Conservation (phyloP, 2,329 filamentous ascomycete species). For the Fonsecaea erecta region DNA sequence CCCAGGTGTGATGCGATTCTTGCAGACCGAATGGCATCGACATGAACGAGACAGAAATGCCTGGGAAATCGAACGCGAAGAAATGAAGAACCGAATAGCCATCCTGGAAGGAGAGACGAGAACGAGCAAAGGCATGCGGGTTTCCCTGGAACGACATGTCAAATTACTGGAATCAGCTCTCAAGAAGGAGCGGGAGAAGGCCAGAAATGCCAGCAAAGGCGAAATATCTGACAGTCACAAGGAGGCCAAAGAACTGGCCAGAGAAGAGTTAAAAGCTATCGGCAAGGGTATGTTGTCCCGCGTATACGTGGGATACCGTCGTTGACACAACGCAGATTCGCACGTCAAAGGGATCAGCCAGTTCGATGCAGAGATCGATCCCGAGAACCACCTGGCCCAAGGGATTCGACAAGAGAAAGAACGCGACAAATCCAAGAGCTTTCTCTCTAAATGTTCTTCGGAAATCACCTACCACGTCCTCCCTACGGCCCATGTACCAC, state of each 20-base stretch:
- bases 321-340: slow-evolving; percentile 28
- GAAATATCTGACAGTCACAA: slow-evolving; percentile 57
- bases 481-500: slow-evolving; percentile 65
- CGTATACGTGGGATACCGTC: not conserved
- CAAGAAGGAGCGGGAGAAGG: slow-evolving; percentile 77
- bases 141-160: slow-evolving; percentile 88
- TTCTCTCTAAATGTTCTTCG: slow-evolving; percentile 68
- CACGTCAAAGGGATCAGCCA: slow-evolving; percentile 46
- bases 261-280: slow-evolving; percentile 49
- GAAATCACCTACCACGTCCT: slow-evolving; percentile 71
- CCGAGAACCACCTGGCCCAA: slow-evolving; percentile 49
- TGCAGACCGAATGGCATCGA: slow-evolving; percentile 98
- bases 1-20: slow-evolving; percentile 94
- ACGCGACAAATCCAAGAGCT: slow-evolving; percentile 66
- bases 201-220: slow-evolving; percentile 58
- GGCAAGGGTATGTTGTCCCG: slow-evolving; percentile 42
- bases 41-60: slow-evolving; percentile 97
- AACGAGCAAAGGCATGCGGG: slow-evolving; percentile 84
- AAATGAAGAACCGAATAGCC: slow-evolving; percentile 98
- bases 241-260: slow-evolving; percentile 52
- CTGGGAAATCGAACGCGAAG: slow-evolving; percentile 98
- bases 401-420: slow-evolving; percentile 63
- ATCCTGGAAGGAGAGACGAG: slow-evolving; percentile 87
- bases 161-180: slow-evolving; percentile 85
- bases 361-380: slow-evolving; percentile 51